phyloP scores from a whole-genome alignment of 2,329 filamentous ascomycete genomes.

The Ophiobolus disseminans region DNA sequence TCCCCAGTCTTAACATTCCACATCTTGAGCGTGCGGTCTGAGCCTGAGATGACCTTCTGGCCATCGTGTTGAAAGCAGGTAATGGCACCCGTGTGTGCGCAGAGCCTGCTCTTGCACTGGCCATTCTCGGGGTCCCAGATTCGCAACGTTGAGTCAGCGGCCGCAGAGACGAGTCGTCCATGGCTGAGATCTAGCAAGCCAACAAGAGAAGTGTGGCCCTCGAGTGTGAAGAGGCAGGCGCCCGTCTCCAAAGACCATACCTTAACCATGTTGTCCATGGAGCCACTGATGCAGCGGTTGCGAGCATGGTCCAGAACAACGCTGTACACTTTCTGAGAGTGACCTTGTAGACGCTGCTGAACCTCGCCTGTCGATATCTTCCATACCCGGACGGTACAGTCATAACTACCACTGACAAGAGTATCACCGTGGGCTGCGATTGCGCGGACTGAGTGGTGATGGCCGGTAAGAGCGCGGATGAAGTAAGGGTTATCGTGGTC shows the following conservation, averaged over 20 bases:
- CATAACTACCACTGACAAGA: conserved; percentile 96
- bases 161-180: conserved; percentile 90
- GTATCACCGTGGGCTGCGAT: conserved; percentile 95
- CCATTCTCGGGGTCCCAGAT: conserved; percentile 98
- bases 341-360: conserved; percentile 82
- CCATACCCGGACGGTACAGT: conserved; percentile 95
- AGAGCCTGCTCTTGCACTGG: conserved; percentile 86
- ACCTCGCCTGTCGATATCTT: conserved; percentile 94
- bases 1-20: conserved; percentile 95
- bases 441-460: conserved; percentile 91
- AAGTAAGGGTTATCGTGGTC: conserved; percentile 92
- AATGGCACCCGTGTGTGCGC: conserved; percentile 94
- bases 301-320: conserved; percentile 91
- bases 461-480: conserved; percentile 82
- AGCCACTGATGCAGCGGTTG: conserved; percentile 95
- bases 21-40: conserved; percentile 96
- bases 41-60: conserved; percentile 95
- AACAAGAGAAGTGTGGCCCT: conserved; percentile 91
- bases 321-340: conserved; percentile 93
- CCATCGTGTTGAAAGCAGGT: conserved; percentile 99
- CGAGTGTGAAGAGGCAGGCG: conserved; percentile 82
- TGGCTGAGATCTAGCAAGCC: conserved; percentile 89
- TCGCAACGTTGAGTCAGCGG: conserved; percentile 90
- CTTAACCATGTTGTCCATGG: conserved; percentile 98
- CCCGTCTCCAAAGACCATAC: conserved; percentile 95